Base-by-base conservation (phyloP, 2,329 filamentous ascomycete genomes). In the Diplodia seriata region DNA sequence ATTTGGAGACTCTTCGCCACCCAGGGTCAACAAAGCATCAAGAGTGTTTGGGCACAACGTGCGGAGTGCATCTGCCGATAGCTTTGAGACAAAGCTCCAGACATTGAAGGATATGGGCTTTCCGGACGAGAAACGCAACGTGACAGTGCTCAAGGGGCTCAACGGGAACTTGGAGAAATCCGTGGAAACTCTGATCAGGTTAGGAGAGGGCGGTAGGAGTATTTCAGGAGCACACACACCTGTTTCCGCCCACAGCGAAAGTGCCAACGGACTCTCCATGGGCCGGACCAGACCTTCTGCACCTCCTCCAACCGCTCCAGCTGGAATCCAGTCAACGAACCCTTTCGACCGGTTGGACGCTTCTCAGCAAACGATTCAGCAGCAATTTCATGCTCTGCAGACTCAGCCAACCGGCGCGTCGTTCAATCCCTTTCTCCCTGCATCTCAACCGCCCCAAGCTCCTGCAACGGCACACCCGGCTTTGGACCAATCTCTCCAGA, bases 91-190 rank as follows among this genome's bases (percentile, higher is more conserved):
- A 61, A 98, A 98, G 77, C 80, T 98, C 76, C 83, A 84, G 3
- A 89, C 88, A 64, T 81, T 99, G 68, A 87, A 89, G 67, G 93
- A 97, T 68, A 97, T 98, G 93, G 95, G 95, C 0, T 99, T 99
- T 74, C 83, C 82, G 4, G 93, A 99, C 76, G 89, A 90, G 51
- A 91, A 90, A 73, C 88, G 91, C 69, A 98, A 97, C 75, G 85
- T 88, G 4, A 88, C 90, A 64, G 89, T 97, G 31, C 81, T 99
- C 20, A 94, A 93, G 76, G 91, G 91, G 3, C 85, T 96, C 36
- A 89, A 91, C 74, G 94, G 94, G 4, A 94, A 95, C 75, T 76
- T 99, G 68, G 93, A 97, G 72, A 90, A 88, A 77, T 89, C 94
- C 0, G 88, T 98, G 54, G 94, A 98, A 78, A 88, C 92, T 20